These are phyloP conservation scores for Annulohypoxylon maeteangense DNA, from an alignment of 495 filamentous ascomycete genomes.

Conservation along the genomic window DNA sequence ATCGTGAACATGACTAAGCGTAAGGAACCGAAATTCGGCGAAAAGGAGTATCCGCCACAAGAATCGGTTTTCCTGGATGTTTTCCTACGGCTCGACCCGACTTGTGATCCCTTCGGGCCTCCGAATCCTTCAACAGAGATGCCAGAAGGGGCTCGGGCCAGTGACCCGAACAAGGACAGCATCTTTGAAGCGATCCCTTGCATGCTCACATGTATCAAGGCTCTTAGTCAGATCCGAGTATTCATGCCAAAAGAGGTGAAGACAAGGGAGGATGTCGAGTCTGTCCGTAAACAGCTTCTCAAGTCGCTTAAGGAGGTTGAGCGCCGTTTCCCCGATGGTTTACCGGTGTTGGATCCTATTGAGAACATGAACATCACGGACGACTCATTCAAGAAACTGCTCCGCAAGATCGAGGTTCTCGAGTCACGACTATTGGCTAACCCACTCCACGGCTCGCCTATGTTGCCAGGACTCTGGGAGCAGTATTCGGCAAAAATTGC, in stretches of 20 bases:
- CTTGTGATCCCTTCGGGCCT: constrained; percentile 45
- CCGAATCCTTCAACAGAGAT: constrained; percentile 47
- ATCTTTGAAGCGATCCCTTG: constrained; percentile 86
- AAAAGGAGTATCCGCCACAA: constrained; percentile 73
- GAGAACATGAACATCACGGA: constrained; percentile 95
- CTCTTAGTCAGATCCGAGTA: constrained; percentile 79
- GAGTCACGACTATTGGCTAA: constrained; percentile 91
- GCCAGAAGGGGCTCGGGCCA: constrained; percentile 61
- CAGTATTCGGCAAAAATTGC: constrained; percentile 84
- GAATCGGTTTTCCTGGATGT: constrained; percentile 85
- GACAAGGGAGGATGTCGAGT: constrained; percentile 68
- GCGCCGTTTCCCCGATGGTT: constrained; percentile 89
- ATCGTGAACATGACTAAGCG: constrained; percentile 76
- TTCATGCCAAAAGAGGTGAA: constrained; percentile 81
- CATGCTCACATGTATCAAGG: constrained; percentile 81
- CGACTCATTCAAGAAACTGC: constrained; percentile 89
- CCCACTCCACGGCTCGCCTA: constrained; percentile 87
- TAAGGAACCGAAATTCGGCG: constrained; percentile 65
- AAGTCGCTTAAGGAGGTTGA: constrained; percentile 75
- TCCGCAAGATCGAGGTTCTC: constrained; percentile 95
- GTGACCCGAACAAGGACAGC: constrained; percentile 41
- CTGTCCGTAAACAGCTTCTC: constrained; percentile 65
- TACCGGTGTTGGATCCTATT: constrained; percentile 88
- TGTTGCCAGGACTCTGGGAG: constrained; percentile 82
- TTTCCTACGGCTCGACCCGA: constrained; percentile 69